These are phyloP conservation scores for Coemansia sp. DNA, from an alignment of 192 early-diverging fungal species.

Conservation along the genomic window DNA sequence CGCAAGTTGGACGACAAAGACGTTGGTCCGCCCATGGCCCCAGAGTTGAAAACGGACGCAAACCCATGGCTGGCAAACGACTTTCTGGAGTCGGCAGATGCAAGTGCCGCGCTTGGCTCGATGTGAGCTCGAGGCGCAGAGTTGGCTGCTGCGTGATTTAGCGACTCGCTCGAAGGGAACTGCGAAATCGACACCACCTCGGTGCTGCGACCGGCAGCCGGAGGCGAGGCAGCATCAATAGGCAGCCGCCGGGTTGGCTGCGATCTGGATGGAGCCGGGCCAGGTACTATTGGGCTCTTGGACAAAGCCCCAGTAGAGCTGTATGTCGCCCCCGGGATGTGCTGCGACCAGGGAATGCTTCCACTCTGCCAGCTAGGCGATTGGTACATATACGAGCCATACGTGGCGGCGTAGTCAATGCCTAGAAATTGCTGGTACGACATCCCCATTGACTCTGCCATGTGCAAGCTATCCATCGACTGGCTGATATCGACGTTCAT, in stretches of 20 bases:
- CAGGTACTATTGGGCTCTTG: slow-evolving; percentile 19
- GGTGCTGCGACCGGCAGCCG: slow-evolving; percentile 1
- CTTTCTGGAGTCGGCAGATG: slow-evolving; percentile 7
- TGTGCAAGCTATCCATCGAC: slow-evolving; percentile 23
- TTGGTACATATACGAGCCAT: slow-evolving; percentile 25
- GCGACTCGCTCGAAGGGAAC: slow-evolving; percentile 17
- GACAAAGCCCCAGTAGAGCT: slow-evolving; percentile 12
- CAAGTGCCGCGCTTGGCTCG: background rate
- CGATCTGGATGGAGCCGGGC: background rate
- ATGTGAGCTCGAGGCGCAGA: background rate
- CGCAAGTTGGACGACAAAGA: slow-evolving; percentile 36
- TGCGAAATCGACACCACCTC: slow-evolving; percentile 22
- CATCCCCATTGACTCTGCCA: slow-evolving; percentile 15
- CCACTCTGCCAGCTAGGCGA: slow-evolving; percentile 52
- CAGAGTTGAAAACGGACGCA: slow-evolving; percentile 23
- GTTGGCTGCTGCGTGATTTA: background rate
- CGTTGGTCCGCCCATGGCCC: slow-evolving; percentile 11
- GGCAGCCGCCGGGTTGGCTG: background rate
- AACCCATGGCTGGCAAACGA: slow-evolving; percentile 17
- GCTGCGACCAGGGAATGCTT: slow-evolving; percentile 30
- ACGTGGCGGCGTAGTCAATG: slow-evolving; percentile 17
- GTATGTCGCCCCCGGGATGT: slow-evolving; percentile 10
- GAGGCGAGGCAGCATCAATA: background rate
- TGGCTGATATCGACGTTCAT: slow-evolving; percentile 43
- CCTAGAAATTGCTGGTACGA: slow-evolving; percentile 15